A percentile compares a stretch with the other conserved stretches of the same genome.
phyloP scores from a whole-genome alignment of 2,329 filamentous ascomycete genomes.

The Scedosporium boydii region DNA sequence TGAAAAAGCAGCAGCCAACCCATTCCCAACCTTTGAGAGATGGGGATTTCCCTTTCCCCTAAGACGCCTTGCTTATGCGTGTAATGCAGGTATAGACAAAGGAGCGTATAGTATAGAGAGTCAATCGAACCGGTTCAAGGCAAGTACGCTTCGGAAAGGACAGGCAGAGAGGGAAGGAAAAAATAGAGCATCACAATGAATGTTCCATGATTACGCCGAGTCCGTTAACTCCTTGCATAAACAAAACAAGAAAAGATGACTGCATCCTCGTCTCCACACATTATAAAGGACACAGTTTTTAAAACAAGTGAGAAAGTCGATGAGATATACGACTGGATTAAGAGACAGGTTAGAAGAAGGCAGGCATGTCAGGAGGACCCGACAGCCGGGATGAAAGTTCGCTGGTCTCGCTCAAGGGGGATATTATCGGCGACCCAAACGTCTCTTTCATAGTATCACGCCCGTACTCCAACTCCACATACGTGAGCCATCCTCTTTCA shows the following conservation, averaged over 20 bases:
- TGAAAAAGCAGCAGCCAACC: not conserved
- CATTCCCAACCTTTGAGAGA: not conserved
- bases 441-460: constrained; percentile 5
- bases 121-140: not conserved
- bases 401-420: not conserved
- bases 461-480: constrained; percentile 1
- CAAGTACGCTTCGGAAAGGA: not conserved
- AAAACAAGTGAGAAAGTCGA: too few species aligned
- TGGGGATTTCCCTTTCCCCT: not conserved
- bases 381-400: not conserved
- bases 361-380: constrained; percentile 3
- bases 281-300: too few species aligned
- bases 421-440: not conserved
- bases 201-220: not conserved
- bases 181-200: not conserved
- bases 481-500: not conserved
- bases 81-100: not conserved
- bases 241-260: not conserved
- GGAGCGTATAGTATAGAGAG: not conserved
- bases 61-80: not conserved
- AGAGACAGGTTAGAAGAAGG: not conserved
- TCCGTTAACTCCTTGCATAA: not conserved
- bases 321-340: not conserved
- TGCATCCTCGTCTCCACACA: too few species aligned
- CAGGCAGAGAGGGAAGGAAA: not conserved